Percentiles rank a stretch among this genome's conserved stretches.
Evolutionary conservation across 2,329 filamentous ascomycete genomes (phyloP).

Genomic region (Phoma herbarum): DNA sequence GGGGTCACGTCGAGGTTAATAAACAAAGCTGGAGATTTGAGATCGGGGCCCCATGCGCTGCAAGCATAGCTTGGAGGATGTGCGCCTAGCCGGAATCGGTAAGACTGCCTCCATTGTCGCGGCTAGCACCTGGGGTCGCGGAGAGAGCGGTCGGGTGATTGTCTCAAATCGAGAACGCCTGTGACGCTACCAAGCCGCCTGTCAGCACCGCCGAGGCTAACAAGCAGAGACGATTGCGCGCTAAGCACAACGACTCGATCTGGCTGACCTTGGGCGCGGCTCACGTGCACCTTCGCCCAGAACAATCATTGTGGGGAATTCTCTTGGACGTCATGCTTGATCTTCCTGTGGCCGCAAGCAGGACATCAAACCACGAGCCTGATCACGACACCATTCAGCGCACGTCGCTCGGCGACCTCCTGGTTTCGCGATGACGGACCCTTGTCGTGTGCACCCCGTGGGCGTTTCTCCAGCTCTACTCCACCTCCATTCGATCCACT

Average conservation of each 20-base stretch:
- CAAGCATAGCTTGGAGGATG: slow-evolving; percentile 4
- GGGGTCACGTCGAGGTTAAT: slow-evolving; percentile 10
- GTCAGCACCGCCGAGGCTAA: not conserved
- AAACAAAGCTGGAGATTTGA: slow-evolving; percentile 18
- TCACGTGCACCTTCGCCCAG: not conserved
- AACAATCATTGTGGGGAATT: not conserved
- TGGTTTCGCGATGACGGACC: not conserved
- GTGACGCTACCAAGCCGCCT: slow-evolving; percentile 1
- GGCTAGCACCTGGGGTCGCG: slow-evolving; percentile 5
- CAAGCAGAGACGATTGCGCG: not conserved
- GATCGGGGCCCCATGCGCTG: slow-evolving; percentile 4
- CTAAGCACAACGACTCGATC: not conserved
- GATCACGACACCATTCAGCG: not conserved
- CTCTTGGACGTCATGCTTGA: slow-evolving; percentile 1
- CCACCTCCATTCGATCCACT: slow-evolving; percentile 1
- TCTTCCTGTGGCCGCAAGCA: not conserved
- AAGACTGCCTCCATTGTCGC: slow-evolving; percentile 1
- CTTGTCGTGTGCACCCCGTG: slow-evolving; percentile 2
- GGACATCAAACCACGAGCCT: not conserved
- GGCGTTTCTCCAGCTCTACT: slow-evolving; percentile 6
- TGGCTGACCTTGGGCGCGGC: not conserved
- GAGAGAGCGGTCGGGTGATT: slow-evolving; percentile 5
- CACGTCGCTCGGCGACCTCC: not conserved
- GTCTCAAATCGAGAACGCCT: slow-evolving; percentile 1
- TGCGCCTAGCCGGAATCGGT: not conserved